phyloP scores from a whole-genome alignment of 345 rosid genomes.

The Luvunga scandens region DNA sequence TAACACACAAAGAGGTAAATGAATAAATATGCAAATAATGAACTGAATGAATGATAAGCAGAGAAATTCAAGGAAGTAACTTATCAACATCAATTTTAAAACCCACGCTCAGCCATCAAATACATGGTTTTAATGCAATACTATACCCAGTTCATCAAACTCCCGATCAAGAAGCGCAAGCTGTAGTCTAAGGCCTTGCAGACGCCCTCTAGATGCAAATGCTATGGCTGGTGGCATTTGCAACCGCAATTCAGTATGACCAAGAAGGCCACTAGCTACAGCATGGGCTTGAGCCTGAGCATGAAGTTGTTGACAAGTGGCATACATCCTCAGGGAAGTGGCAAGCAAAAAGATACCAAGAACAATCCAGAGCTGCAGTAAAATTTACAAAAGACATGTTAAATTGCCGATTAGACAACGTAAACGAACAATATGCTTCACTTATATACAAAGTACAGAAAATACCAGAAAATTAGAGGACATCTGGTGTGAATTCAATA shows the following conservation, averaged over 20 bases:
- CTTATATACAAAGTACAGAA: background rate
- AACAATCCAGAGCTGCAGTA: constrained; percentile 85
- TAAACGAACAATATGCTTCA: background rate
- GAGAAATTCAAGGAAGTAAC: background rate
- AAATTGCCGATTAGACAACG: background rate
- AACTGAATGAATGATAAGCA: background rate
- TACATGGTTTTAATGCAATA: background rate
- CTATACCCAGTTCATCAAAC: constrained; percentile 86
- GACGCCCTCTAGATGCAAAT: constrained; percentile 82
- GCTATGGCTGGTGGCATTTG: constrained; percentile 92
- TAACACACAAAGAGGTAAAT: background rate
- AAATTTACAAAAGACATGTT: constrained; percentile 1
- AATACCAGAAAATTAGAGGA: constrained; percentile 90
- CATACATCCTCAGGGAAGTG: constrained; percentile 87
- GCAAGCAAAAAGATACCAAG: constrained; percentile 89
- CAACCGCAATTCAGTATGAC: constrained; percentile 84
- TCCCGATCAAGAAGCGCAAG: constrained; percentile 95
- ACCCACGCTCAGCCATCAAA: background rate
- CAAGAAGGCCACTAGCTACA: constrained; percentile 77
- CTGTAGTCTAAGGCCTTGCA: constrained; percentile 95
- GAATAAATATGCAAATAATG: background rate
- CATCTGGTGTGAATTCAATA: constrained; percentile 91
- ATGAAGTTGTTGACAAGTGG: constrained; percentile 91
- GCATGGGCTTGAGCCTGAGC: constrained; percentile 95
- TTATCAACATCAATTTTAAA: background rate